Evolutionary conservation across 179 eudicot genomes (phyloP).

Genomic region (Corrigiola litoralis): DNA sequence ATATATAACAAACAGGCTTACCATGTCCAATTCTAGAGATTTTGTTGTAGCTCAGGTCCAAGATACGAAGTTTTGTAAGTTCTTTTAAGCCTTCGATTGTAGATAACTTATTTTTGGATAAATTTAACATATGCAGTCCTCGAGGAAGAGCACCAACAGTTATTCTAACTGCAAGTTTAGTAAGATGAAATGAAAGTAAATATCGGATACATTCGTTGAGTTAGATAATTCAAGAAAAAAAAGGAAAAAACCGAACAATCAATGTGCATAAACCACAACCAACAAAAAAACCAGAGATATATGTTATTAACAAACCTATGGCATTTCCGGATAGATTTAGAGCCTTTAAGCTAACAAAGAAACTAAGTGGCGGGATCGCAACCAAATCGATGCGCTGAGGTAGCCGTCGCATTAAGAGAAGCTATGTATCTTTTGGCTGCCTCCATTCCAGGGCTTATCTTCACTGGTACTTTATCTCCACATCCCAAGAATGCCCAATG

Average conservation of each 20-base stretch:
- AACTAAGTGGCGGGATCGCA: constrained; percentile 77
- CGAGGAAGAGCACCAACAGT: constrained; percentile 94
- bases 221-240: not conserved
- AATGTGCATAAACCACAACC: not conserved
- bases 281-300: not conserved
- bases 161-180: constrained; percentile 55
- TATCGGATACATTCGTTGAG: not conserved
- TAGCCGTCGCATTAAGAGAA: constrained; percentile 59
- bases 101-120: constrained; percentile 79
- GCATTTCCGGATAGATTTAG: constrained; percentile 84
- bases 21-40: constrained; percentile 91
- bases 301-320: constrained; percentile 51
- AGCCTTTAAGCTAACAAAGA: constrained; percentile 76
- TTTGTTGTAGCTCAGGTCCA: constrained; percentile 89
- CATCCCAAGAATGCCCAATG: constrained; percentile 28
- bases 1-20: no score
- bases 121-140: constrained; percentile 75
- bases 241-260: not conserved
- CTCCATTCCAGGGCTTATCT: constrained; percentile 59
- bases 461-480: constrained; percentile 34
- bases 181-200: not conserved
- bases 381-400: constrained; percentile 81
- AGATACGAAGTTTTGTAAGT: constrained; percentile 82
- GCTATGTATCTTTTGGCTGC: constrained; percentile 75
- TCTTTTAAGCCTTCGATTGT: constrained; percentile 86